Evolutionary conservation across 2,329 filamentous ascomycete species (phyloP).

Genomic region (Delphinella strobiligena): DNA sequence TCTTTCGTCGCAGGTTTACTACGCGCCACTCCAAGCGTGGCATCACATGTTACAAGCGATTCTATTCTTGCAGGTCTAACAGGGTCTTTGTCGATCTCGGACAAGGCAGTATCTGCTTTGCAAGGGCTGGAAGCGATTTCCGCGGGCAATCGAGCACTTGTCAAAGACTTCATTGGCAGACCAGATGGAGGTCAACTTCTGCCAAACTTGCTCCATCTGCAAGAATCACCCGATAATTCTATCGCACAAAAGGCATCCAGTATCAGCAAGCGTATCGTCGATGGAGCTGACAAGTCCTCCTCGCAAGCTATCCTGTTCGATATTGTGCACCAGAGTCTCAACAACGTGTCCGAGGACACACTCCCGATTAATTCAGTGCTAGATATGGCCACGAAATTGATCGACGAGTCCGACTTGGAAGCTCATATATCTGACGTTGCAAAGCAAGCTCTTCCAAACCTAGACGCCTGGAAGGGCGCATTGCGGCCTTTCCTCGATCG

Average conservation of each 20-base stretch:
- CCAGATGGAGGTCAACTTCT: slow-evolving; percentile 34
- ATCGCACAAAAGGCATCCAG: slow-evolving; percentile 31
- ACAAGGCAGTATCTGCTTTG: slow-evolving; percentile 23
- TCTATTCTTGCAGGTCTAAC: slow-evolving; percentile 26
- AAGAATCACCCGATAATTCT: slow-evolving; percentile 41
- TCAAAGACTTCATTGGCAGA: slow-evolving; percentile 34
- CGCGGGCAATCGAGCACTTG: slow-evolving; percentile 21
- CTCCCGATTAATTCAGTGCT: slow-evolving; percentile 45
- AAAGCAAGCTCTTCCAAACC: slow-evolving; percentile 17
- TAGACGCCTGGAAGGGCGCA: slow-evolving; percentile 51
- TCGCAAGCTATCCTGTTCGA: slow-evolving; percentile 36
- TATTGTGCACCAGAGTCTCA: slow-evolving; percentile 40
- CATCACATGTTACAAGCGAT: slow-evolving; percentile 25
- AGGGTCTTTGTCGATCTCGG: slow-evolving; percentile 24
- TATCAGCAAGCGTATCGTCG: slow-evolving; percentile 8
- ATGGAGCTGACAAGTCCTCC: slow-evolving; percentile 15
- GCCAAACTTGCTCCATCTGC: slow-evolving; percentile 39
- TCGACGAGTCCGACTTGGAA: slow-evolving; percentile 20
- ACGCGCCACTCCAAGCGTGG: slow-evolving; percentile 13
- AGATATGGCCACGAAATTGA: slow-evolving; percentile 38
- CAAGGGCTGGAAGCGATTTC: slow-evolving; percentile 29
- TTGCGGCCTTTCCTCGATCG: slow-evolving; percentile 44
- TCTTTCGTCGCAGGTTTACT: slow-evolving; percentile 24
- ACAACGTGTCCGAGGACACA: slow-evolving; percentile 28
- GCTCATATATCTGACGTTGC: slow-evolving; percentile 9